Conservation (phyloP, 1,284 basidiomycete genomes). For the Tylopilus sp. region DNA sequence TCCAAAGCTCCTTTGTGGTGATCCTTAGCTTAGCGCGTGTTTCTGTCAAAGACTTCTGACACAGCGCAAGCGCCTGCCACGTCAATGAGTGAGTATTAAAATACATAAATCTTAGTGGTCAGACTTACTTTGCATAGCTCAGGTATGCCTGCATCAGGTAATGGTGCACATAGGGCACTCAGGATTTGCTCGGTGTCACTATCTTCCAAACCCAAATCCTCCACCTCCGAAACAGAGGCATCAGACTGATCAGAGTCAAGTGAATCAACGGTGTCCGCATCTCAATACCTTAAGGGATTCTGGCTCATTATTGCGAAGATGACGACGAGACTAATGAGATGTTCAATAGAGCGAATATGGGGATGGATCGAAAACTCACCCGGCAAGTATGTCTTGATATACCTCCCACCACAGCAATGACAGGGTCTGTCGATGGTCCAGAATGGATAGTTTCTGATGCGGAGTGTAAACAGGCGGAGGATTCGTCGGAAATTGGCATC, state of each 20-base stretch:
- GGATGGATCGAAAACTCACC: no score
- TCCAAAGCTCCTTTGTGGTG: neutral
- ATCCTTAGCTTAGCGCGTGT: neutral
- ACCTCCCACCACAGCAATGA: neutral
- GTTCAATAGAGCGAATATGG: no score
- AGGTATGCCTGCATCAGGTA: neutral
- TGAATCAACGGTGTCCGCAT: no score
- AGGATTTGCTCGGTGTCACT: neutral
- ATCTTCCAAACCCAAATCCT: neutral
- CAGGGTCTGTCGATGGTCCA: no score
- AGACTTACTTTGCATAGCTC: neutral
- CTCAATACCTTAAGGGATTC: no score
- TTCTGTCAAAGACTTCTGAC: neutral
- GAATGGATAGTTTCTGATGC: no score
- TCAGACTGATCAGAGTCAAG: no score
- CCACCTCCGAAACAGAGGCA: no score
- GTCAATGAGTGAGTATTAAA: neutral
- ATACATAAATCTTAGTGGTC: no score
- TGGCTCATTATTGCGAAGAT: no score
- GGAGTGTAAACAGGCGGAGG: no score
- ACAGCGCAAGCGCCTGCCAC: neutral
- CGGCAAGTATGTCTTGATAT: neutral
- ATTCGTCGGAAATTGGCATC: no score
- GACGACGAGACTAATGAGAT: neutral
- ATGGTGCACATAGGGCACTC: neutral